A percentile compares a stretch with the other conserved stretches of the same genome.
phyloP scores from a whole-genome alignment of 1,284 basidiomycete species.

The Ceratorhiza oryzae-sativae region DNA sequence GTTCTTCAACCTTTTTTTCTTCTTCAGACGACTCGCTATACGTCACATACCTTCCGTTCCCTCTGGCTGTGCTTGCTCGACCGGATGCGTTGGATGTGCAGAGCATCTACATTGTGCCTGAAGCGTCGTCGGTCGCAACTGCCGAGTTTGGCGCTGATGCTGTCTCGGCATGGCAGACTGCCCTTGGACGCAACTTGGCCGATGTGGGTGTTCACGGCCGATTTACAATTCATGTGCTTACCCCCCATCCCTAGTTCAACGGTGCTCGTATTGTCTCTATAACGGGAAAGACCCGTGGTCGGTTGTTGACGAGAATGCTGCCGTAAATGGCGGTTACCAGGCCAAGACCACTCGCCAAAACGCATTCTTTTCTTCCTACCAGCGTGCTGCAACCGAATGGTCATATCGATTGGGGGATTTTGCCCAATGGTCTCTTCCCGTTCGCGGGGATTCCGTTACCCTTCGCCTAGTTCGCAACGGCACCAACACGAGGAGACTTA shows the following conservation, averaged over 20 bases:
- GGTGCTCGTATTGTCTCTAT: slow-evolving; percentile 63
- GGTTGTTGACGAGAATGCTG: slow-evolving; percentile 62
- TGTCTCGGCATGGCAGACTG: slow-evolving; percentile 47
- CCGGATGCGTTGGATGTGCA: slow-evolving; percentile 52
- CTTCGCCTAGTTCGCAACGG: slow-evolving; percentile 59
- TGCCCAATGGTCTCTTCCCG: slow-evolving; percentile 63
- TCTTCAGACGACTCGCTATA: slow-evolving; percentile 37
- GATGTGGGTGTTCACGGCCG: slow-evolving; percentile 44
- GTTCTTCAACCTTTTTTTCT: neutral
- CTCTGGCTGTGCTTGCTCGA: slow-evolving; percentile 61
- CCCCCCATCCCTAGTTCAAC: slow-evolving; percentile 54
- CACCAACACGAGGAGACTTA: slow-evolving; percentile 55
- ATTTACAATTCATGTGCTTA: neutral
- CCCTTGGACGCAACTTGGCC: slow-evolving; percentile 63
- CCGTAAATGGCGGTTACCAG: slow-evolving; percentile 55
- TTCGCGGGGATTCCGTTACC: slow-evolving; percentile 58
- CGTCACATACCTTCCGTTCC: slow-evolving; percentile 60
- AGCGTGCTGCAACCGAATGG: slow-evolving; percentile 56
- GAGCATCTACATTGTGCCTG: slow-evolving; percentile 63
- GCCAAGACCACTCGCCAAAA: slow-evolving; percentile 62
- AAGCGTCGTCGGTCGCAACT: slow-evolving; percentile 62
- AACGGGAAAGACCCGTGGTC: slow-evolving; percentile 62
- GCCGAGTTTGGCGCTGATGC: slow-evolving; percentile 60
- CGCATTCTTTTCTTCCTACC: slow-evolving; percentile 55
- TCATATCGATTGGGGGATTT: slow-evolving; percentile 68